phyloP scores from a whole-genome alignment of 768 basidiomycete genomes.

The Agaricus subrufescens region DNA sequence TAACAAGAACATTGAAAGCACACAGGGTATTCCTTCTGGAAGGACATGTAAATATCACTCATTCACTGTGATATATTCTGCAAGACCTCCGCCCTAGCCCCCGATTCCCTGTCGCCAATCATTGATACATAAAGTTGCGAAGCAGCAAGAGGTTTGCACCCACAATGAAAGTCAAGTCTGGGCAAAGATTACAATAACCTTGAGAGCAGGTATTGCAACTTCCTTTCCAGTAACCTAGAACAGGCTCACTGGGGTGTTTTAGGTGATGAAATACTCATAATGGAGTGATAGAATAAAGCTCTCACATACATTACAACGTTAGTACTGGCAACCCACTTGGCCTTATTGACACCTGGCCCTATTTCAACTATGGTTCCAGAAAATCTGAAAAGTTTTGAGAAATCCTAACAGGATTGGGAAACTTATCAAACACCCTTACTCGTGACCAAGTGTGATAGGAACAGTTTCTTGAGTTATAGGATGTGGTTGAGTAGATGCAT shows the following conservation, averaged over 20 bases:
- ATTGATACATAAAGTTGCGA: background rate
- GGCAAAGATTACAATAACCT: slow-evolving; percentile 30
- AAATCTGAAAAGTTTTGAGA: slow-evolving; percentile 9
- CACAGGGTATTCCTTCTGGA: slow-evolving; percentile 32
- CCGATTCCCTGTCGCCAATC: slow-evolving; percentile 28
- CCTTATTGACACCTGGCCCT: slow-evolving; percentile 27
- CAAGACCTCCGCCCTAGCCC: slow-evolving; percentile 38
- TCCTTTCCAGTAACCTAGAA: slow-evolving; percentile 33
- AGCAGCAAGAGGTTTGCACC: slow-evolving; percentile 9
- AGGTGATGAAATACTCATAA: background rate
- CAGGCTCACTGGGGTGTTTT: slow-evolving; percentile 29
- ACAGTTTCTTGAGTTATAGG: slow-evolving; percentile 31
- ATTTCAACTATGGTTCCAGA: slow-evolving; percentile 30
- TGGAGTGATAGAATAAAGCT: background rate
- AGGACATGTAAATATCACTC: slow-evolving; percentile 31
- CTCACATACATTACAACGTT: slow-evolving; percentile 25
- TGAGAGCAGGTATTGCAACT: slow-evolving; percentile 28
- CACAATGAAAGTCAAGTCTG: slow-evolving; percentile 29
- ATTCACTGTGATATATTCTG: slow-evolving; percentile 36
- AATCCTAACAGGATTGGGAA: too few species aligned
- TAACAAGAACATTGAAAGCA: slow-evolving; percentile 9
- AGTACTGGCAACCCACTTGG: slow-evolving; percentile 28
- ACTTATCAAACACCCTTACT: slow-evolving; percentile 22
- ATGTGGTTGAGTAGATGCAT: slow-evolving; percentile 26
- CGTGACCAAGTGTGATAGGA: slow-evolving; percentile 42